phyloP scores from a whole-genome alignment of 2,329 filamentous ascomycete genomes.

The Hirsutella minnesotensis region DNA sequence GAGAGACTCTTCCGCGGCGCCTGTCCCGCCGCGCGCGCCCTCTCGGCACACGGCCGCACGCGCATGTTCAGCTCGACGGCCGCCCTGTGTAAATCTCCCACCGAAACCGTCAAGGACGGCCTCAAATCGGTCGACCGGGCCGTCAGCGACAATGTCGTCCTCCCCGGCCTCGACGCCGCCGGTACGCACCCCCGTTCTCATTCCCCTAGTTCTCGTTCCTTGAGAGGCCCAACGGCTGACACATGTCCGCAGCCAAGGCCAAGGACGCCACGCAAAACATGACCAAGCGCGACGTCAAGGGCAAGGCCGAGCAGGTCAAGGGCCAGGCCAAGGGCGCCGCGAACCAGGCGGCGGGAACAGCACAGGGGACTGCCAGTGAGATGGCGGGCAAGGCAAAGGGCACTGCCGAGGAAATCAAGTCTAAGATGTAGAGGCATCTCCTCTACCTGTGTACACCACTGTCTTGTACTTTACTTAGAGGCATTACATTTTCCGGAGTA shows the following conservation, averaged over 20 bases:
- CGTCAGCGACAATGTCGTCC: conserved; percentile 49
- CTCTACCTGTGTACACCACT: background rate
- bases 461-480: no score
- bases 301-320: conserved; percentile 17
- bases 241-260: background rate
- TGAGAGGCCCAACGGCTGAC: background rate
- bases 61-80: conserved; percentile 39
- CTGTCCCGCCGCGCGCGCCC: conserved; percentile 23
- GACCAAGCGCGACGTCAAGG: conserved; percentile 12
- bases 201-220: background rate
- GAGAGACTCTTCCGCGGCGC: conserved; percentile 31
- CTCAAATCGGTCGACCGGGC: conserved; percentile 47
- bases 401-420: conserved; percentile 23
- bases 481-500: no score
- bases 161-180: conserved; percentile 47
- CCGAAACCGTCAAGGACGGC: conserved; percentile 46
- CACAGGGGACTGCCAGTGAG: conserved; percentile 29
- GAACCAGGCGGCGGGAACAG: conserved; percentile 28
- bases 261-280: background rate
- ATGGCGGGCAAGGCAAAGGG: conserved; percentile 19
- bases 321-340: conserved; percentile 27
- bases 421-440: conserved; percentile 2
- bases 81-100: conserved; percentile 32
- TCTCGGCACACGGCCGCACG: conserved; percentile 24
- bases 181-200: conserved; percentile 26